Evolutionary conservation across 2,329 filamentous ascomycete genomes (phyloP).

Genomic region (Salinomyces thailandicus): DNA sequence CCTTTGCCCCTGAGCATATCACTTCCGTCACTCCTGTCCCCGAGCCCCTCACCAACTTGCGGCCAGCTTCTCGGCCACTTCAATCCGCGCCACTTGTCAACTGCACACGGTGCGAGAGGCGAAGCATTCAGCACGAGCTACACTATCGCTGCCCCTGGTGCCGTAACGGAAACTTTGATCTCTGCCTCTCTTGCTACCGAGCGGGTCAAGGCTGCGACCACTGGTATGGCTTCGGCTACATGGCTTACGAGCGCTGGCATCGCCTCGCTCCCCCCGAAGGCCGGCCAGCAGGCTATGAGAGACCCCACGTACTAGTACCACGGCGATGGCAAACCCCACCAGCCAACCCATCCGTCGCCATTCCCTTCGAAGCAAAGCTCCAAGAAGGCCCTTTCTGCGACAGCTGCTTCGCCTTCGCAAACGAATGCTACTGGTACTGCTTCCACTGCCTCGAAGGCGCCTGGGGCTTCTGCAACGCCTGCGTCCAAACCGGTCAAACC

Average conservation of each 20-base stretch:
- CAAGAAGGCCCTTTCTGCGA: slow-evolving; percentile 79
- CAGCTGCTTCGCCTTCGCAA: slow-evolving; percentile 60
- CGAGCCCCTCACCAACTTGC: slow-evolving; percentile 33
- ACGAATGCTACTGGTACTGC: slow-evolving; percentile 85
- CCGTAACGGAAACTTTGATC: slow-evolving; percentile 58
- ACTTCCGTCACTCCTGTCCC: slow-evolving; percentile 4
- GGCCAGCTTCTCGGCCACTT: slow-evolving; percentile 13
- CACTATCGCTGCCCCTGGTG: slow-evolving; percentile 76
- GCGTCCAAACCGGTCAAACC: slow-evolving; percentile 69
- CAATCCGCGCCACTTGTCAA: slow-evolving; percentile 49
- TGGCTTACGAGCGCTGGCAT: slow-evolving; percentile 44
- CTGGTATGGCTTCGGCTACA: slow-evolving; percentile 79
- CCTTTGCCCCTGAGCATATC: slow-evolving; percentile 4
- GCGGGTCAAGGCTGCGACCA: slow-evolving; percentile 64
- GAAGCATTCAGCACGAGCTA: slow-evolving; percentile 71
- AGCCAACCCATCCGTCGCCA: slow-evolving; percentile 22
- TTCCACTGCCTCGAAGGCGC: slow-evolving; percentile 76
- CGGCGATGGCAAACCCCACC: slow-evolving; percentile 15
- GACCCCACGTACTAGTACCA: slow-evolving; percentile 44
- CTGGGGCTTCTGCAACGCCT: slow-evolving; percentile 87
- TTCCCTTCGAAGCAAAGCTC: slow-evolving; percentile 44
- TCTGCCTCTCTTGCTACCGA: slow-evolving; percentile 76
- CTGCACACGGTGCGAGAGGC: slow-evolving; percentile 60
- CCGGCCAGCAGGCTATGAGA: slow-evolving; percentile 32
- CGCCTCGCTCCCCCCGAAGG: slow-evolving; percentile 32